Conservation (phyloP, 1,284 basidiomycete genomes). For the Pterulicium gracile region DNA sequence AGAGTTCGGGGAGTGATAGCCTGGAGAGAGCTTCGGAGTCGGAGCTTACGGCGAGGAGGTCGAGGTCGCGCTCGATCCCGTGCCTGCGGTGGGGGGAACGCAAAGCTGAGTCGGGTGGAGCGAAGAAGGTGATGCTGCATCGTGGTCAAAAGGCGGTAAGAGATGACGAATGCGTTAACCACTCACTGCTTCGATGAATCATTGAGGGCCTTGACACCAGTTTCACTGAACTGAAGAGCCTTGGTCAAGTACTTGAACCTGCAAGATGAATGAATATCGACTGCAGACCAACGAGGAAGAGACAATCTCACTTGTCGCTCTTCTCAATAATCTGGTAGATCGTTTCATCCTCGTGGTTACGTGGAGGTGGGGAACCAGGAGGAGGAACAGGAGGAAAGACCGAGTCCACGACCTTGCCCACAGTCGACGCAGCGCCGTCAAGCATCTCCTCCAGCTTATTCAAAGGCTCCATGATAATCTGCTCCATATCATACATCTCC, state of each 20-base stretch:
- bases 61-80: neutral
- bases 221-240: neutral
- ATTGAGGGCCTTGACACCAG: neutral
- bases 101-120: slow-evolving; percentile 21
- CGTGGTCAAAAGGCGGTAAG: neutral
- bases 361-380: neutral
- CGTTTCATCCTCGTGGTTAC: neutral
- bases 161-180: neutral
- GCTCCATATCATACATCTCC: no score
- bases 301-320: neutral
- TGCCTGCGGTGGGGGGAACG: neutral
- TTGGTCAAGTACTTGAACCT: neutral
- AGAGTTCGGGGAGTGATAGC: neutral
- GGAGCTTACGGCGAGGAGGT: slow-evolving; percentile 11
- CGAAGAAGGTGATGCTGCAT: slow-evolving; percentile 31
- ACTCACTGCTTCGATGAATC: neutral
- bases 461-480: neutral
- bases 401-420: neutral
- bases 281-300: neutral
- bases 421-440: neutral
- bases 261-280: neutral
- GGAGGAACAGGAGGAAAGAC: neutral
- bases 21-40: neutral
- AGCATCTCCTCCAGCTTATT: neutral
- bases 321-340: neutral